Conservation (phyloP, 2,329 filamentous ascomycete genomes). For the Coniochaeta sp. region DNA sequence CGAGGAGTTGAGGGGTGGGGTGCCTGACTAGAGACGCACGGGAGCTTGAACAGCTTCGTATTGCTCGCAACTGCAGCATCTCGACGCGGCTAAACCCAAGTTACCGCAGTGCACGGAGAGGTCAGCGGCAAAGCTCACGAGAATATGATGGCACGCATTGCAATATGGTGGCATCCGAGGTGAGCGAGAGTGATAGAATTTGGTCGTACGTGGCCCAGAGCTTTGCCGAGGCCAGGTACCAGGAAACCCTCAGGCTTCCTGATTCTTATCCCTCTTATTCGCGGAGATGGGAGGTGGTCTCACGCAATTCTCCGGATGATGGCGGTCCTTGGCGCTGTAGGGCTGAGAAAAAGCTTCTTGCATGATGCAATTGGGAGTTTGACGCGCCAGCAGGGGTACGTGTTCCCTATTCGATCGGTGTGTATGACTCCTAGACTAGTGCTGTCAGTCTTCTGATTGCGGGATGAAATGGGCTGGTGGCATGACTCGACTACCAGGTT, state of each 20-base stretch:
- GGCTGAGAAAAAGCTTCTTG: background rate
- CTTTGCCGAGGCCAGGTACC: background rate
- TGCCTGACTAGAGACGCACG: background rate
- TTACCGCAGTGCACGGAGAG: too few species aligned
- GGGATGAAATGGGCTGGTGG: background rate
- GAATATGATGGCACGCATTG: too few species aligned
- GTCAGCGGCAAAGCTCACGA: too few species aligned
- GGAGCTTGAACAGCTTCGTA: background rate
- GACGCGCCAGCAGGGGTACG: slow-evolving; percentile 2
- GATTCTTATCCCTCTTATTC: background rate
- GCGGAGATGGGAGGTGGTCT: background rate
- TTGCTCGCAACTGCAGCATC: background rate
- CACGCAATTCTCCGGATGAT: background rate
- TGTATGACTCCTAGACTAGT: background rate
- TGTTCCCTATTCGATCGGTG: background rate
- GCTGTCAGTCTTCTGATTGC: background rate
- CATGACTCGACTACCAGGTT: background rate
- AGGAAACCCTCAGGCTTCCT: background rate
- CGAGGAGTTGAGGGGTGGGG: too few species aligned
- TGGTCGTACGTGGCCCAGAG: background rate
- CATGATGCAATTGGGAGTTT: background rate
- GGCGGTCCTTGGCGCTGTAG: background rate
- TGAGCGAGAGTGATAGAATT: background rate
- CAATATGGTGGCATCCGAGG: background rate
- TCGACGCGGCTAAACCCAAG: background rate